These are phyloP conservation scores for Saturnispora kantuleensis DNA, from an alignment of 805 yeast genomes.

Conservation along the genomic window DNA sequence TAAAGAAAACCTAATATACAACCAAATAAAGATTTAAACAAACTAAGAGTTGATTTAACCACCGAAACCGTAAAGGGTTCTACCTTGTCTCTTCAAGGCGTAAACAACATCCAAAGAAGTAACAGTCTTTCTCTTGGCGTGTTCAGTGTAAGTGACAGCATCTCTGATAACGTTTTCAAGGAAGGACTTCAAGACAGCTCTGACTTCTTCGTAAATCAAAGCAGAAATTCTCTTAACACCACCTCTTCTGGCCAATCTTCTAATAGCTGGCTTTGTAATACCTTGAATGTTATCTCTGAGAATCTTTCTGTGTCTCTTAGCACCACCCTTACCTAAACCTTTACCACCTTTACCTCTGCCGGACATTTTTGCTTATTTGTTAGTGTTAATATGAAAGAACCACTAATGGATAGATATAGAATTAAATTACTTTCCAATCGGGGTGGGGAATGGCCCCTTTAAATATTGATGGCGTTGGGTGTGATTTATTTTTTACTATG, in stretches of 20 bases:
- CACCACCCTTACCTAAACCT: slow-evolving; percentile 99
- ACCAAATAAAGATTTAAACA: slow-evolving; percentile 4
- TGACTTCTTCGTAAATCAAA: slow-evolving; percentile 96
- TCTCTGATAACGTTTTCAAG: slow-evolving; percentile 97
- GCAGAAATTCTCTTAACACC: slow-evolving; percentile 99
- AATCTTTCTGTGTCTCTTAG: slow-evolving; percentile 99
- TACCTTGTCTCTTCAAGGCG: slow-evolving; percentile 99
- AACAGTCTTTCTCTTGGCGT: slow-evolving; percentile 99
- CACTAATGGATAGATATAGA: slow-evolving; percentile 8
- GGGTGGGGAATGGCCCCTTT: slow-evolving; percentile 2
- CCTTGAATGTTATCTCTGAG: slow-evolving; percentile 99
- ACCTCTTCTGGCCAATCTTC: slow-evolving; percentile 99
- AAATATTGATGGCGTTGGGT: background rate
- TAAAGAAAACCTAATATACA: slow-evolving; percentile 9
- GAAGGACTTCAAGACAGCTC: slow-evolving; percentile 93
- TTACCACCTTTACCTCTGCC: slow-evolving; percentile 99
- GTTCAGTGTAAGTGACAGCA: slow-evolving; percentile 98
- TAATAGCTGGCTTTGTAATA: slow-evolving; percentile 98
- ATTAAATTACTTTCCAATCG: background rate
- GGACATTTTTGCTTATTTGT: slow-evolving; percentile 49
- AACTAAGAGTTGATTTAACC: slow-evolving; percentile 46
- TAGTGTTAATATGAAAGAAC: slow-evolving; percentile 8
- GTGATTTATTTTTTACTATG: background rate
- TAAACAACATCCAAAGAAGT: slow-evolving; percentile 97
- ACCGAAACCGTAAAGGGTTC: slow-evolving; percentile 99